Base-by-base conservation (phyloP, 225 moss, liverwort and hornwort genomes). In the Bryoerythrophyllum caledonicum region DNA sequence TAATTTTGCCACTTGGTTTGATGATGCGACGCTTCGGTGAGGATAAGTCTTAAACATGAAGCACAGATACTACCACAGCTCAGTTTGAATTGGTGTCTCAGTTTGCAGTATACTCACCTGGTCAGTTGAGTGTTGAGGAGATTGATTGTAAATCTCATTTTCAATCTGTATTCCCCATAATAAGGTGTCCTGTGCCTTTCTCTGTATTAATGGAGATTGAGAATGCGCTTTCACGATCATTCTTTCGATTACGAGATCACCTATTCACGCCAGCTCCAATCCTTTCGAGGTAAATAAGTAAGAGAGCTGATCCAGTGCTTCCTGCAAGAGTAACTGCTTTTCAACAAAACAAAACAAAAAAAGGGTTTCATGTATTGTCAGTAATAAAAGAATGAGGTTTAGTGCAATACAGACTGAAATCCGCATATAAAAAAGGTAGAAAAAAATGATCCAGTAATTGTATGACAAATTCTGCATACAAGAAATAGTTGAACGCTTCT, bases 21-120 rank as follows among this genome's bases (percentile, higher is more conserved):
- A 62, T 14, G 46, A 37, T 37, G 67, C 48, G 71, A 62, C 74
- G 63, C 57, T 80, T 80, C 68, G 34, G 58, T 56, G 76, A 68
- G 11, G 8, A 49, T 9, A 55, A 46, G 32, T 7, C 56, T 72
- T 32, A n/a, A 72, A 38, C 9, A 9, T 27, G 60, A n/a, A 60
- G 32, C 59, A 72, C 30, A 43, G 35, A n/a, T n/a, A n/a, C 24
- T 70, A 54, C 17, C 37, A 55, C 38, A 55, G 34, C 53, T 53
- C 67, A 49, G 2, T 28, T 52, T 3, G 34, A 32, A 13, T 68
- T 54, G 12, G 51, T 52, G 52, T 17, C 23, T 15, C 9, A 24
- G 23, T 61, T 49, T 48, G 3, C 5, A 48, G 17, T 48, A 38
- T 1, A 49, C 48, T 49, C 48, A 49, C 48, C 48, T 49, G 48